Evolutionary conservation across 2,329 filamentous ascomycete genomes (phyloP), one percentile per base, ranked within the genome.

Genomic region (Aureobasidium musti): DNA sequence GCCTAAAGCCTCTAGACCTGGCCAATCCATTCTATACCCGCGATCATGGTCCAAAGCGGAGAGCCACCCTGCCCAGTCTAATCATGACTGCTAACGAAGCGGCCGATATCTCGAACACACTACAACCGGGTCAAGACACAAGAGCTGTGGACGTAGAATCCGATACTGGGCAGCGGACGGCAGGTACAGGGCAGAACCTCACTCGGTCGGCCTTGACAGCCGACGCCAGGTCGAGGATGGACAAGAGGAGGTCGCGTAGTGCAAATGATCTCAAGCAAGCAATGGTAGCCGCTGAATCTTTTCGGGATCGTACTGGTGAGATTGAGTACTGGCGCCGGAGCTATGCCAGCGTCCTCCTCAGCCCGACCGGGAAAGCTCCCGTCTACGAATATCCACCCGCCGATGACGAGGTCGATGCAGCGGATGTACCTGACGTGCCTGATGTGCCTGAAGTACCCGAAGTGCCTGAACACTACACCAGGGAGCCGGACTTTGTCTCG

Each of bases 251-350:
- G 57, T 77, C 76, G 39, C 67, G 75, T 60, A 77, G 75, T 65
- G 72, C 73, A 5, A 74, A 73, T 49, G 75, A 77, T 66, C 67
- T 77, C 49, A 70, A 69, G 11, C 52, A 70, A 6, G 56, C 69
- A 26, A 65, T 67, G 35, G 37, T 67, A 19, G 65, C 69, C 47
- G 65, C 68, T 14, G 68, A 69, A 30, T 60, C 71, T n/a, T 66
- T 71, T 0, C 69, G 74, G 30, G 74, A 77, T 63, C 72, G 74
- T 60, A 76, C 72, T 59, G 73, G 74, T 30, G 76, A 78, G 70
- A 76, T 77, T 30, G 67, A 72, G 41, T 75, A 73, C 59, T 77
- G 76, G 76, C 70, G 76, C 10, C 74, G 76, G 56, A 76, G 74
- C 70, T 71, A 73, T 47, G 70, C 71, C 26, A 68, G 68, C 52